Conservation (phyloP, 441 rosid genomes). For the Mallotus japonicus region DNA sequence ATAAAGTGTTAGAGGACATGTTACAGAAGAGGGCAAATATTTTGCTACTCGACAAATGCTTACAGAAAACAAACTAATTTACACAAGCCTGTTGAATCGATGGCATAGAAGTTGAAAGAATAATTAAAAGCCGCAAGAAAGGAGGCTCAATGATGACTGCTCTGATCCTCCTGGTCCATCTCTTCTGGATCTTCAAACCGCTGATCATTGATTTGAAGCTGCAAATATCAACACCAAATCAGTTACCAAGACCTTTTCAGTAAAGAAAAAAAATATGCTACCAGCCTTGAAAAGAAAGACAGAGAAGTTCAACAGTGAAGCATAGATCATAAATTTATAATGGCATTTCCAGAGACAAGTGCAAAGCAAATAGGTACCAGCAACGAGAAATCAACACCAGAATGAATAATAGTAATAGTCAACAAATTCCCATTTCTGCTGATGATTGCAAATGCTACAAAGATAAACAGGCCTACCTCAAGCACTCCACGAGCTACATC, state of each 20-base stretch:
- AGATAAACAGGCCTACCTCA: conserved; percentile 42
- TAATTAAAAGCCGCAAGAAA: neutral
- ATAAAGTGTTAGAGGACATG: neutral
- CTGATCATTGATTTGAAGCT: conserved; percentile 80
- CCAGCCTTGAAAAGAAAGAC: too few relatives aligned
- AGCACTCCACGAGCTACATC: conserved; percentile 64
- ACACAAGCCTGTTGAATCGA: neutral
- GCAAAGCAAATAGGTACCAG: neutral
- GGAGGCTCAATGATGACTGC: conserved; percentile 29
- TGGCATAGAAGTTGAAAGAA: conserved; percentile 1
- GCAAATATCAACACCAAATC: conserved; percentile 20
- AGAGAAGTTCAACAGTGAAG: neutral
- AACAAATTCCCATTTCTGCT: neutral
- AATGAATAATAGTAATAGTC: too few relatives aligned
- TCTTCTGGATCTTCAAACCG: conserved; percentile 96
- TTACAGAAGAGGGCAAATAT: neutral
- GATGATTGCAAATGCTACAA: too few relatives aligned
- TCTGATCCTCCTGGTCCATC: conserved; percentile 49
- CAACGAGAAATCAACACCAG: neutral
- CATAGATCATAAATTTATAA: neutral
- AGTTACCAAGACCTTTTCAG: neutral
- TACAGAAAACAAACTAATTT: neutral
- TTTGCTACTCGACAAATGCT: neutral
- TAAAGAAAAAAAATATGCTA: neutral
- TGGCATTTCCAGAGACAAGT: neutral